Conservation (phyloP, 768 basidiomycete species). For the Amanita subjunquillea region DNA sequence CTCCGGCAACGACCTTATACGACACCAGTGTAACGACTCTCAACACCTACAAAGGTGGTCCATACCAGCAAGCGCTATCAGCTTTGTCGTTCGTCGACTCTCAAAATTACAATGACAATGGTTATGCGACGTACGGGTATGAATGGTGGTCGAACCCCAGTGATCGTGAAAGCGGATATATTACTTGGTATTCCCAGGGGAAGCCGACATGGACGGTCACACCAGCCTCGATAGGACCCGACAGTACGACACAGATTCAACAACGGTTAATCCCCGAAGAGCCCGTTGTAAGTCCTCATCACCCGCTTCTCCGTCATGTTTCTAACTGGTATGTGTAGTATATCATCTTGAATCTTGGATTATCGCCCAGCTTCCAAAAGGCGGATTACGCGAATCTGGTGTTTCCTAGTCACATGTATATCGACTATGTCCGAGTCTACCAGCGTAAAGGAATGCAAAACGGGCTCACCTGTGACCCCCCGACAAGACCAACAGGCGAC, state of each 20-base stretch:
- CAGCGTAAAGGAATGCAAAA: conserved; percentile 65
- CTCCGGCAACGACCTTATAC: conserved; percentile 43
- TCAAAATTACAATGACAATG: conserved; percentile 42
- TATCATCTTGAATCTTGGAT: conserved; percentile 78
- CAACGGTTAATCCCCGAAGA: conserved; percentile 79
- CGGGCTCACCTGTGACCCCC: conserved; percentile 73
- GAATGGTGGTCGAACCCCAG: conserved; percentile 78
- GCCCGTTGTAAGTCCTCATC: conserved; percentile 64
- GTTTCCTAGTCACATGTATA: conserved; percentile 73
- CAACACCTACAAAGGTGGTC: conserved; percentile 64
- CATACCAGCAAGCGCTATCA: conserved; percentile 68
- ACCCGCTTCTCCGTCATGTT: background rate
- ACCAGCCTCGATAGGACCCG: conserved; percentile 56
- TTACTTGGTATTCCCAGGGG: conserved; percentile 75
- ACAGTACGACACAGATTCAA: conserved; percentile 44
- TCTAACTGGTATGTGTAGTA: conserved; percentile 33
- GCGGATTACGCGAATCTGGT: conserved; percentile 60
- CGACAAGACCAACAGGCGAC: conserved; percentile 61
- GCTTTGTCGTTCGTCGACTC: conserved; percentile 48
- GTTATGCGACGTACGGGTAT: conserved; percentile 57
- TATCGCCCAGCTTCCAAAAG: conserved; percentile 67
- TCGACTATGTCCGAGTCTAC: conserved; percentile 89
- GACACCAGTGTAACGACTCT: conserved; percentile 38
- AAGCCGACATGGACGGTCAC: conserved; percentile 63
- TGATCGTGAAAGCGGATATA: conserved; percentile 56